Conservation (phyloP, 305 asterid species). For the Andrographis paniculata region DNA sequence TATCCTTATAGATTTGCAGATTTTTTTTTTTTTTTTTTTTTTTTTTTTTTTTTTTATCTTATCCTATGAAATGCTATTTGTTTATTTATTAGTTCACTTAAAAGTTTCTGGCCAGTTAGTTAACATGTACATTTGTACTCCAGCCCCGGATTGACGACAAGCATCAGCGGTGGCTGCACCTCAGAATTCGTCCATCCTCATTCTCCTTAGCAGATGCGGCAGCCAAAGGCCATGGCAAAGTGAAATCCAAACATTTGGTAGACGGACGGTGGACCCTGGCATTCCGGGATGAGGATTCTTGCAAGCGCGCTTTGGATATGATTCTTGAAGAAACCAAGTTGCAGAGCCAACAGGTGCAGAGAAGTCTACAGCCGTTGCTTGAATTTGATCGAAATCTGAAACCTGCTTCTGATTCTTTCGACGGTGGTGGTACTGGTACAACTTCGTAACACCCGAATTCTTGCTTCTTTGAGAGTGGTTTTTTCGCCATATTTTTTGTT, state of each 20-base stretch:
- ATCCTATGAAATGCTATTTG: background rate
- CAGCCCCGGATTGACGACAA: slow-evolving; percentile 87
- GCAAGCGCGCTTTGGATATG: slow-evolving; percentile 61
- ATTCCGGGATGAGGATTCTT: slow-evolving; percentile 70
- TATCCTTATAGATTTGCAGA: too few species aligned
- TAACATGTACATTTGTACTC: slow-evolving; percentile 16
- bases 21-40: too few species aligned
- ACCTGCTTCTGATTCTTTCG: slow-evolving; percentile 10
- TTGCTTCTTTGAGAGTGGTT: slow-evolving; percentile 18
- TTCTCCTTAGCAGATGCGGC: slow-evolving; percentile 51
- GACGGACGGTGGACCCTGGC: slow-evolving; percentile 99
- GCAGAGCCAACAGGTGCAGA: slow-evolving; percentile 56
- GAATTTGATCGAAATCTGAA: slow-evolving; percentile 35
- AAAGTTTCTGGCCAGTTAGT: background rate
- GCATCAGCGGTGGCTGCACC: slow-evolving; percentile 89
- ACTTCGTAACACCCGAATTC: slow-evolving; percentile 22
- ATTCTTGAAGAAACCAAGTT: slow-evolving; percentile 53
- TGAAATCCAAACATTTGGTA: slow-evolving; percentile 60
- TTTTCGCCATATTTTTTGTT: background rate
- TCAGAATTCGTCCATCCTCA: slow-evolving; percentile 79
- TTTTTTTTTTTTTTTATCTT: too few species aligned
- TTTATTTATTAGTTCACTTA: background rate
- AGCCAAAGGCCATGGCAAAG: slow-evolving; percentile 39
- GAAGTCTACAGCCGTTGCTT: slow-evolving; percentile 55
- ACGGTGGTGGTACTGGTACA: too few species aligned